Conservation (phyloP, 2,329 filamentous ascomycete genomes). For the Pyricularia sp. region DNA sequence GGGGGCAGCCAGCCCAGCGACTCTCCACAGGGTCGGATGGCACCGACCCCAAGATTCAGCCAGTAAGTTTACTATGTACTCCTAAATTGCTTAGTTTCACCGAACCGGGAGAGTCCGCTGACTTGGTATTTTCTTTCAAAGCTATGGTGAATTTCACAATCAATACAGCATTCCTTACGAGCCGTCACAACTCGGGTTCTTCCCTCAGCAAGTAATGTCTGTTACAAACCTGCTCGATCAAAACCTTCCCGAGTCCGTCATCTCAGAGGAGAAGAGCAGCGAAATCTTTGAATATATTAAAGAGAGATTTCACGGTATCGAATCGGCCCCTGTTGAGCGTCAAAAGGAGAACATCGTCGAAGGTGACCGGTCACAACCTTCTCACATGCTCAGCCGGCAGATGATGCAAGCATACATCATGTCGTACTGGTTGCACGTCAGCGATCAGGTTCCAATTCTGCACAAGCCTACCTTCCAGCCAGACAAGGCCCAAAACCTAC, state of each 20-base stretch:
- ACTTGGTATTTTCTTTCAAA: conserved; percentile 16
- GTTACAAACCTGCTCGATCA: conserved; percentile 79
- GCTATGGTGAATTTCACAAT: conserved; percentile 42
- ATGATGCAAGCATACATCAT: conserved; percentile 96
- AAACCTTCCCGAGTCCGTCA: conserved; percentile 64
- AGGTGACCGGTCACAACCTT: conserved; percentile 60
- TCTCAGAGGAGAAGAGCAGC: conserved; percentile 82
- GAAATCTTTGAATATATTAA: conserved; percentile 77
- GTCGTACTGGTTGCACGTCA: conserved; percentile 93
- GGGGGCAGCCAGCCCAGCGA: conserved; percentile 34
- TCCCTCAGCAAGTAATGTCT: conserved; percentile 76
- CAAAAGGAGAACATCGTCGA: conserved; percentile 70
- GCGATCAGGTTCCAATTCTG: conserved; percentile 86
- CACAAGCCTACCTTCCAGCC: conserved; percentile 91
- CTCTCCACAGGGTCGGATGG: conserved; percentile 41
- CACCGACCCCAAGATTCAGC: conserved; percentile 25
- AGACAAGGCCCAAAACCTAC: conserved; percentile 73
- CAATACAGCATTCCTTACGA: conserved; percentile 43
- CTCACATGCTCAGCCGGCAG: conserved; percentile 66
- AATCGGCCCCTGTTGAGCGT: conserved; percentile 59
- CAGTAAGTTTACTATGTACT: not conserved
- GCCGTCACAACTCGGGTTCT: conserved; percentile 40
- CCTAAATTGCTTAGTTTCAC: not conserved
- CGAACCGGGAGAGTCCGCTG: not conserved
- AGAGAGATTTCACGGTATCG: conserved; percentile 68